Evolutionary conservation across 2,329 filamentous ascomycete species (phyloP).

Genomic region (Raffaelea albimanens): DNA sequence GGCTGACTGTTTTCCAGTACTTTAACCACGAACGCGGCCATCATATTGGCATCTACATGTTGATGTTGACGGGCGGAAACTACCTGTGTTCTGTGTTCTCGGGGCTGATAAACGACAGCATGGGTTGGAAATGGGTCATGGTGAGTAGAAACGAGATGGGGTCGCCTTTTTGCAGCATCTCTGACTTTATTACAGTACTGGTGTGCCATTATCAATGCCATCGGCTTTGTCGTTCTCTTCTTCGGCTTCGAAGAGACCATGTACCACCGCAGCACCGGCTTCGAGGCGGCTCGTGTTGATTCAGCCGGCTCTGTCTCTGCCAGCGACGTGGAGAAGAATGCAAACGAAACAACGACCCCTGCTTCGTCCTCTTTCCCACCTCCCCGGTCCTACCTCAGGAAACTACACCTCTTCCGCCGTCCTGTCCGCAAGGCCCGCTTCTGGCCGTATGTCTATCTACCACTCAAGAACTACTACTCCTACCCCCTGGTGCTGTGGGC

Average conservation of each 20-base stretch:
- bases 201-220: constrained; percentile 41
- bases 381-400: background rate
- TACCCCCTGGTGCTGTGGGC: background rate
- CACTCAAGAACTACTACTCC: background rate
- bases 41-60: constrained; percentile 18
- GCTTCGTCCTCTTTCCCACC: background rate
- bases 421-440: background rate
- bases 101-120: constrained; percentile 20
- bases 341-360: too few relatives aligned
- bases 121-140: constrained; percentile 36
- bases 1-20: too few relatives aligned
- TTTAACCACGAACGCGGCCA: background rate
- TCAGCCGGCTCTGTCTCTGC: too few relatives aligned
- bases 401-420: background rate
- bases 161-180: constrained; percentile 5
- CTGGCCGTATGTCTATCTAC: background rate
- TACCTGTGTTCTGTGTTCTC: background rate
- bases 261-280: constrained; percentile 10
- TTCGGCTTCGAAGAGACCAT: constrained; percentile 19
- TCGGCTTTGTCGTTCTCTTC: constrained; percentile 23
- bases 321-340: too few relatives aligned
- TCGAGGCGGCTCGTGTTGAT: background rate
- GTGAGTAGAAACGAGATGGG: background rate
- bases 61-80: background rate
- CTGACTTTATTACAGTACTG: constrained; percentile 30